Conservation (phyloP, 768 basidiomycete species). For the Psilocybe cyanescens region DNA sequence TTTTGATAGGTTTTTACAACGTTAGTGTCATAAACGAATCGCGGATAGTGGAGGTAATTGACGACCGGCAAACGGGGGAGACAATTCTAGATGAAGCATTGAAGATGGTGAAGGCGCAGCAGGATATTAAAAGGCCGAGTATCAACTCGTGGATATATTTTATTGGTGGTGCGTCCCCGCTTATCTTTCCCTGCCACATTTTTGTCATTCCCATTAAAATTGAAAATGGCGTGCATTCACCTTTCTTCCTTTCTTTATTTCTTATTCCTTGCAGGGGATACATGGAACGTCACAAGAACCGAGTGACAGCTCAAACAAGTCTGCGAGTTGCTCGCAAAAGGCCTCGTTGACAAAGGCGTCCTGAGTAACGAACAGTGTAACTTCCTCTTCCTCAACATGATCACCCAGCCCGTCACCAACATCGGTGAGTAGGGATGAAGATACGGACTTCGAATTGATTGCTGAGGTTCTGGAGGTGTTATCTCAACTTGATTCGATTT, state of each 20-base stretch:
- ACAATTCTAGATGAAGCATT: conserved; percentile 95
- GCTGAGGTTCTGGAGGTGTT: conserved; percentile 94
- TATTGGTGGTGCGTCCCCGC: conserved; percentile 73
- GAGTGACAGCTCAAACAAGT: conserved; percentile 99
- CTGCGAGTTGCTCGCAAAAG: conserved; percentile 94
- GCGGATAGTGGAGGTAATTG: conserved; percentile 91
- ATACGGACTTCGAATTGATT: conserved; percentile 87
- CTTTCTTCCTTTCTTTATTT: too few relatives aligned
- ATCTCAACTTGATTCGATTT: conserved; percentile 81
- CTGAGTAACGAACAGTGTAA: conserved; percentile 99
- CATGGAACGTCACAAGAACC: conserved; percentile 99
- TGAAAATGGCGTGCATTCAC: too few relatives aligned
- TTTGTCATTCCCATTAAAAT: neutral
- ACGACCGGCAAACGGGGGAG: conserved; percentile 92
- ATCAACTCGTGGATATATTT: conserved; percentile 96
- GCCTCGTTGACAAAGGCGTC: conserved; percentile 97
- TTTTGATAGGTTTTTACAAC: too few relatives aligned
- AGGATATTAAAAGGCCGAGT: conserved; percentile 73
- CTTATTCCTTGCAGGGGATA: conserved; percentile 69
- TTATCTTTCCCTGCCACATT: neutral
- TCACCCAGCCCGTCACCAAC: conserved; percentile 97
- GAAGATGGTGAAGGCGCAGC: conserved; percentile 90
- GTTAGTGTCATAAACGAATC: conserved; percentile 30
- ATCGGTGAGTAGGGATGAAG: conserved; percentile 72
- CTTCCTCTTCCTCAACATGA: conserved; percentile 99